Evolutionary conservation across 345 rosid genomes (phyloP).

Genomic region (Populus pruinosa): DNA sequence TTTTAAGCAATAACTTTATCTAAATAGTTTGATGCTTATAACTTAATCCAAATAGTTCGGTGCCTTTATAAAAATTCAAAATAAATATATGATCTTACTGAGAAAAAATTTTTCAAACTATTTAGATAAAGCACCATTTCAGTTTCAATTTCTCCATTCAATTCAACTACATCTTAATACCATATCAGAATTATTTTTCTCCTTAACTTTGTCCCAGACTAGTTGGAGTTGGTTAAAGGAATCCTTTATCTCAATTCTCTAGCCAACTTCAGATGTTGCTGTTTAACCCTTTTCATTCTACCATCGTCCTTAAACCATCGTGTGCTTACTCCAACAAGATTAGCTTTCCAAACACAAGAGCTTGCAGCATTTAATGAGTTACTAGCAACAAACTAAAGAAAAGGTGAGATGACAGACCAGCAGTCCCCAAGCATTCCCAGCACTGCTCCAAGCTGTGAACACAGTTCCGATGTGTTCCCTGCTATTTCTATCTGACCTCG

Average conservation of each 20-base stretch:
- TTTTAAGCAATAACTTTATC: background rate
- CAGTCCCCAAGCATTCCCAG: slow-evolving; percentile 99
- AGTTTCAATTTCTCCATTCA: background rate
- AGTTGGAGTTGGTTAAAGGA: background rate
- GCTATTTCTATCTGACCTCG: slow-evolving; percentile 59
- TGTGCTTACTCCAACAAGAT: background rate
- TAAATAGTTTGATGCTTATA: too few relatives aligned
- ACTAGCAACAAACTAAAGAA: background rate
- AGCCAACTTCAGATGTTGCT: background rate
- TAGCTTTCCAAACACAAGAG: background rate
- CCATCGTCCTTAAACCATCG: background rate
- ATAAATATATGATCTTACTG: background rate
- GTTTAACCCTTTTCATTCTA: background rate
- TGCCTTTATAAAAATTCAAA: background rate
- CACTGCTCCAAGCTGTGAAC: slow-evolving; percentile 99
- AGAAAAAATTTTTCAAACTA: background rate
- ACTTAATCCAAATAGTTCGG: background rate
- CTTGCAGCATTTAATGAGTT: too few relatives aligned
- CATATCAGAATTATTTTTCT: background rate
- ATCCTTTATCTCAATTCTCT: background rate
- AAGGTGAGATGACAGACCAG: slow-evolving; percentile 51
- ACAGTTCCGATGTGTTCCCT: slow-evolving; percentile 77
- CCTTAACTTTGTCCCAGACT: background rate
- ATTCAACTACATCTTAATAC: background rate
- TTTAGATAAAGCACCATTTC: background rate